phyloP scores from a whole-genome alignment of 140 eudicot species.

The Flaveria floridana region DNA sequence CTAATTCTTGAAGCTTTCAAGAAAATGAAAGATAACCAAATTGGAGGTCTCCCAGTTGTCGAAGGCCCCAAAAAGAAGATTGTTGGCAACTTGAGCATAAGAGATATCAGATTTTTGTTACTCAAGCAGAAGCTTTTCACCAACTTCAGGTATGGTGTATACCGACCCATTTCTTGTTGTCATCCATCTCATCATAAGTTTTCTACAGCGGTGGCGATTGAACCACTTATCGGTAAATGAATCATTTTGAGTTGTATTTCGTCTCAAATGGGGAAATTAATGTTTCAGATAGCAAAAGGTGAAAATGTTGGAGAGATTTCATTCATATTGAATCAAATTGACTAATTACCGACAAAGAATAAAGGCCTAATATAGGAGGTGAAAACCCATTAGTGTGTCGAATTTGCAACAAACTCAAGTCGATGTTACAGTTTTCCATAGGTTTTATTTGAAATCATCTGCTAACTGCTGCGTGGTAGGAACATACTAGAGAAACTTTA shows the following conservation, averaged over 20 bases:
- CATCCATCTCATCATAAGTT: neutral
- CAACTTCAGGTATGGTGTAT: constrained; percentile 62
- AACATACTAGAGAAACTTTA: too few relatives aligned
- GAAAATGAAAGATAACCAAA: constrained; percentile 78
- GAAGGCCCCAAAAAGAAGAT: constrained; percentile 71
- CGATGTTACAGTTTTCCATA: too few relatives aligned
- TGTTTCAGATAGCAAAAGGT: too few relatives aligned
- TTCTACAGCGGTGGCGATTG: neutral
- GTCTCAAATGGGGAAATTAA: neutral
- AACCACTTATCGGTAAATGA: neutral
- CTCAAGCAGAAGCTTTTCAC: constrained; percentile 76
- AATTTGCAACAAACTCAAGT: too few relatives aligned
- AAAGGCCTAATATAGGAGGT: too few relatives aligned
- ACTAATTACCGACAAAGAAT: too few relatives aligned
- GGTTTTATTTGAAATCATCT: too few relatives aligned
- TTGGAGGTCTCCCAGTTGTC: constrained; percentile 90
- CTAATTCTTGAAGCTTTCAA: constrained; percentile 83
- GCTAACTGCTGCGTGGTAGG: too few relatives aligned
- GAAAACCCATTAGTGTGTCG: too few relatives aligned
- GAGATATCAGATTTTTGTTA: constrained; percentile 77
- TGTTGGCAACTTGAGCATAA: constrained; percentile 84
- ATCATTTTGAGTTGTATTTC: neutral
- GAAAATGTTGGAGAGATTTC: too few relatives aligned
- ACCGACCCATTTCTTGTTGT: neutral
- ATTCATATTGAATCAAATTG: too few relatives aligned